Percentiles rank a stretch among this genome's conserved stretches.
These are phyloP conservation scores for Stagonosporopsis chrysanthemi DNA, from an alignment of 2,329 filamentous ascomycete genomes.

Conservation along the genomic window DNA sequence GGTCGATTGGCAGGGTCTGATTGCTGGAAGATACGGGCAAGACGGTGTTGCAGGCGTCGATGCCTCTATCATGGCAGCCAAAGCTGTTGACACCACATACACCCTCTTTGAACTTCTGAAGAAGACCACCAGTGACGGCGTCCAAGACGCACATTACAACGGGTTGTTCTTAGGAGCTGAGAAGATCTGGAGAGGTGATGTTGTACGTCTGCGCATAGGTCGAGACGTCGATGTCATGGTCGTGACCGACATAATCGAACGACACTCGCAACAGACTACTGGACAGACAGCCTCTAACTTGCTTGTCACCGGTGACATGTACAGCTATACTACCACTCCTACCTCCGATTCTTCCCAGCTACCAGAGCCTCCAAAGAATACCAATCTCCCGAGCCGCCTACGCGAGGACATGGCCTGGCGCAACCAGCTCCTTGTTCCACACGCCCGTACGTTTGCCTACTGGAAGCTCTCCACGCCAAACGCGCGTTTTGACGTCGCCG, in stretches of 20 bases:
- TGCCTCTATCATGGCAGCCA: conserved; percentile 65
- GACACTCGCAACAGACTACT: conserved; percentile 28
- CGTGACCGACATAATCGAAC: conserved; percentile 54
- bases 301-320: conserved; percentile 60
- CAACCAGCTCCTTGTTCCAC: conserved; percentile 53
- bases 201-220: conserved; percentile 60
- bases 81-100: conserved; percentile 63
- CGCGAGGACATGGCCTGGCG: conserved; percentile 60
- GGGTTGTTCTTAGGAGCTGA: conserved; percentile 66
- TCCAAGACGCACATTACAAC: conserved; percentile 58
- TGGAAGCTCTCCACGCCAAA: conserved; percentile 53
- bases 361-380: conserved; percentile 50
- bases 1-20: conserved; percentile 59
- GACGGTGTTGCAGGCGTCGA: conserved; percentile 61
- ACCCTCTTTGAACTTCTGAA: conserved; percentile 61
- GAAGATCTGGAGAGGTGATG: conserved; percentile 67
- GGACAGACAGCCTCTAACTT: conserved; percentile 41
- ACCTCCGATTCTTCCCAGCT: conserved; percentile 38
- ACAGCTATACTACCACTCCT: conserved; percentile 54
- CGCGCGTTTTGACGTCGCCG: conserved; percentile 51
- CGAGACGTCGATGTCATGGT: conserved; percentile 59
- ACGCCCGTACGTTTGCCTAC: conserved; percentile 47
- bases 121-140: conserved; percentile 44
- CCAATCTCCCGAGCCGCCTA: conserved; percentile 59
- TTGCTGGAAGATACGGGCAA: conserved; percentile 54